Percentiles rank a stretch among this genome's conserved stretches.
Evolutionary conservation across 1,139 yeast species (phyloP).

Genomic region (Pichia sp.): DNA sequence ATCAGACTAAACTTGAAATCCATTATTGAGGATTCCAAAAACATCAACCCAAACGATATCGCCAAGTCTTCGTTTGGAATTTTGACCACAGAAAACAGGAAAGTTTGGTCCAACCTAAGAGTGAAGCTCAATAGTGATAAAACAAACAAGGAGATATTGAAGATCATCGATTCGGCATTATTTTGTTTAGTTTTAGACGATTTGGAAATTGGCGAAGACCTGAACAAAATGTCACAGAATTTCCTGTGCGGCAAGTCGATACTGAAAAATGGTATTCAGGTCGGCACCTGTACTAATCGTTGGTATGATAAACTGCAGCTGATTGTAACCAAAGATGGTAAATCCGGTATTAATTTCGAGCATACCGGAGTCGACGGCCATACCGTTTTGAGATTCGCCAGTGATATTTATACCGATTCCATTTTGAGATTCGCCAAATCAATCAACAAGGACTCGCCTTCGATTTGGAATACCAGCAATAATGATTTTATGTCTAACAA

Average conservation of each 20-base stretch:
- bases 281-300: constrained; percentile 89
- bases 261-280: constrained; percentile 76
- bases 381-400: constrained; percentile 79
- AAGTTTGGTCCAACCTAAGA: constrained; percentile 76
- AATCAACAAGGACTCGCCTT: constrained; percentile 75
- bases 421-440: constrained; percentile 79
- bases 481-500: background rate
- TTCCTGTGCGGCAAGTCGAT: constrained; percentile 84
- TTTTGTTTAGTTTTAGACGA: constrained; percentile 80
- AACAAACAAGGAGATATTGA: constrained; percentile 61
- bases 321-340: constrained; percentile 84
- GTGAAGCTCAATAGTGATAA: constrained; percentile 37
- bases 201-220: constrained; percentile 49
- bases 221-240: constrained; percentile 66
- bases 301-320: constrained; percentile 93
- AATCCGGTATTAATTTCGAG: constrained; percentile 90
- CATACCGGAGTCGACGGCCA: constrained; percentile 97
- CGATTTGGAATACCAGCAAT: constrained; percentile 45
- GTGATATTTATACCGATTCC: constrained; percentile 87
- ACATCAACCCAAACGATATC: constrained; percentile 52
- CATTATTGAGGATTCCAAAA: constrained; percentile 62
- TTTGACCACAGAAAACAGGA: constrained; percentile 78
- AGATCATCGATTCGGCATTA: constrained; percentile 70
- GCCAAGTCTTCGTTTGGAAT: constrained; percentile 85
- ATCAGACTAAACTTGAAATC: constrained; percentile 67